These are phyloP conservation scores for Nicotiana tabacum DNA, from an alignment of 257 asterid genomes.

Conservation along the genomic window DNA sequence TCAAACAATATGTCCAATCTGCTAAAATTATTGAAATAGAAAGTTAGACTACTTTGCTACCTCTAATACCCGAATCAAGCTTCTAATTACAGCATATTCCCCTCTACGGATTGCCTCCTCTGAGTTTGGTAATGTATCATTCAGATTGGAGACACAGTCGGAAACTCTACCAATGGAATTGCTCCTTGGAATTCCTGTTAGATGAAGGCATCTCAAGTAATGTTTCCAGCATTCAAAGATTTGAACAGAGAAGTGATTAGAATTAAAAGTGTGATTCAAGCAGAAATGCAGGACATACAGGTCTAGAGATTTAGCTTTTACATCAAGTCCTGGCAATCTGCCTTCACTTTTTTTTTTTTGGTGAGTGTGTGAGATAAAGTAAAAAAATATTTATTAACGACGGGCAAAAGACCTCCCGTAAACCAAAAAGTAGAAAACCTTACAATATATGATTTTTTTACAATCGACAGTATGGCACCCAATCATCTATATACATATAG, in stretches of 20 bases:
- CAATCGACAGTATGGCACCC: background rate
- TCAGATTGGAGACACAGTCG: conserved; percentile 53
- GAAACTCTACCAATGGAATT: conserved; percentile 75
- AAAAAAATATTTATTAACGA: background rate
- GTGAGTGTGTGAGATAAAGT: background rate
- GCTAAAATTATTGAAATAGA: conserved; percentile 15
- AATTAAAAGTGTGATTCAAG: background rate
- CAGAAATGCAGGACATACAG: conserved; percentile 13
- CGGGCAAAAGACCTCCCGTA: background rate
- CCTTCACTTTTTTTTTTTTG: background rate
- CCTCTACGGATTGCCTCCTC: conserved; percentile 92
- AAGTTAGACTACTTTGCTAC: conserved; percentile 35
- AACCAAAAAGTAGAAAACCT: background rate
- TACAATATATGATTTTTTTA: background rate
- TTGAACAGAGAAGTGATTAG: background rate
- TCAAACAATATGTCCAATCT: conserved; percentile 21
- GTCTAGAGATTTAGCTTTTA: background rate
- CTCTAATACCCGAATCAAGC: conserved; percentile 94
- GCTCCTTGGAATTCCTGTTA: conserved; percentile 73
- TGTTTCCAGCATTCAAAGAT: conserved; percentile 18
- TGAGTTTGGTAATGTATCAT: conserved; percentile 57
- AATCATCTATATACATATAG: background rate
- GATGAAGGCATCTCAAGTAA: conserved; percentile 19
- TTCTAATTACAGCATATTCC: conserved; percentile 91
- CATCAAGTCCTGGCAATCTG: background rate